These are phyloP conservation scores for Lichtheimia ornata DNA, from an alignment of 371 early-diverging fungal genomes.

Conservation along the genomic window DNA sequence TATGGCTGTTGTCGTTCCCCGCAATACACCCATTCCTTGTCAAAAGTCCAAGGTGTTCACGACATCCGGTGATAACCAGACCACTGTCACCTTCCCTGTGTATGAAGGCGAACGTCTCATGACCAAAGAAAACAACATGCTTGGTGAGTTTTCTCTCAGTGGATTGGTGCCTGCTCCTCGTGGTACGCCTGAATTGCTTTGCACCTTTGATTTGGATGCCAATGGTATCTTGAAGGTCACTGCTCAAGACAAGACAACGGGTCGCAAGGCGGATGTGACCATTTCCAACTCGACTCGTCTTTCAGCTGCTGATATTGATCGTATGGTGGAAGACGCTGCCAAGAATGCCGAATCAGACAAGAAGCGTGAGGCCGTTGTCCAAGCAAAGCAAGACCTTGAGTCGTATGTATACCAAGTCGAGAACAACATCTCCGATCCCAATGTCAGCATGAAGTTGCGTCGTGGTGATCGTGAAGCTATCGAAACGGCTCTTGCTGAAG, in stretches of 20 bases:
- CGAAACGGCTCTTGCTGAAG: conserved; percentile 82
- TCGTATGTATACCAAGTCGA: conserved; percentile 86
- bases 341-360: conserved; percentile 86
- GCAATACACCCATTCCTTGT: conserved; percentile 92
- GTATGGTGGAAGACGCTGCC: conserved; percentile 89
- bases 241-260: conserved; percentile 91
- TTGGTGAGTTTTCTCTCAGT: conserved; percentile 89
- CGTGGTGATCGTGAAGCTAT: conserved; percentile 83
- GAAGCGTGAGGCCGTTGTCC: conserved; percentile 76
- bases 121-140: conserved; percentile 92
- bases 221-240: conserved; percentile 95
- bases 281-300: conserved; percentile 93
- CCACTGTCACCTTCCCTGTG: conserved; percentile 90
- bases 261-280: conserved; percentile 87
- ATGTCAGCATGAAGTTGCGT: conserved; percentile 80
- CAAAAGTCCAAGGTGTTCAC: conserved; percentile 91
- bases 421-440: conserved; percentile 80
- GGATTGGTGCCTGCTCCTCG: conserved; percentile 90
- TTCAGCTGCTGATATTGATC: conserved; percentile 87
- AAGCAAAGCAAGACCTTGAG: conserved; percentile 88
- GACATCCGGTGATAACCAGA: conserved; percentile 94
- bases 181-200: conserved; percentile 90
- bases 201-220: conserved; percentile 93
- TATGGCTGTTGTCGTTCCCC: conserved; percentile 77
- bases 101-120: conserved; percentile 92